Conservation (phyloP, 177 flowering plant species). For the Tripterygium wilfordii region DNA sequence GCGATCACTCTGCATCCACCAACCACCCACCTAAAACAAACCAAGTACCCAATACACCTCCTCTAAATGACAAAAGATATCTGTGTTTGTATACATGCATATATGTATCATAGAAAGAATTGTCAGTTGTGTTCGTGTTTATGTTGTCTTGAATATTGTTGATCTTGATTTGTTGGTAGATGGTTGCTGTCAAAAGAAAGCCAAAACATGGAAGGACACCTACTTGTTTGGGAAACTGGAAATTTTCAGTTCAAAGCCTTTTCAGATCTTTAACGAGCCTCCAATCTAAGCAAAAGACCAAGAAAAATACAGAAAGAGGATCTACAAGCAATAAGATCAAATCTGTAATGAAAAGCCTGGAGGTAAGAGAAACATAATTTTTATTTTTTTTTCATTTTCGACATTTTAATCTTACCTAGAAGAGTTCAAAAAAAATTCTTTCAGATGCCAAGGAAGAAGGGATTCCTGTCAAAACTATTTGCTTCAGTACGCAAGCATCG, state of each 20-base stretch:
- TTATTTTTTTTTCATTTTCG: not conserved
- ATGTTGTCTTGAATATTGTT: not conserved
- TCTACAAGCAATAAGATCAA: constrained; percentile 16
- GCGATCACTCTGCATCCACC: constrained; percentile 11
- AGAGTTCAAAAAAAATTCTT: constrained; percentile 1
- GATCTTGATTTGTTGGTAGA: constrained; percentile 13
- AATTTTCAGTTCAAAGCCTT: constrained; percentile 23
- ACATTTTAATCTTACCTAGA: not conserved
- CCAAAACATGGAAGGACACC: constrained; percentile 13
- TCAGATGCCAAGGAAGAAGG: constrained; percentile 25
- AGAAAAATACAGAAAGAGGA: constrained; percentile 19
- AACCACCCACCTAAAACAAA: constrained; percentile 11
- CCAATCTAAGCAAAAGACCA: constrained; percentile 14
- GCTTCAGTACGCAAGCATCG: constrained; percentile 10
- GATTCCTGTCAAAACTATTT: constrained; percentile 20
- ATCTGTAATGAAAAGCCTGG: constrained; percentile 19
- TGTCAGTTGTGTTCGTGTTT: not conserved
- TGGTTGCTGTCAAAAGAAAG: constrained; percentile 13
- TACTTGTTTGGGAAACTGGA: constrained; percentile 31
- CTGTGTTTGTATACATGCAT: too few species aligned
- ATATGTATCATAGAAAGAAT: too few species aligned
- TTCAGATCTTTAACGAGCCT: constrained; percentile 13
- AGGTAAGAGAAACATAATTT: constrained; percentile 18
- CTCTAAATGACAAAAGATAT: not conserved
- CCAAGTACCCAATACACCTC: not conserved